Percentiles rank a stretch among this genome's conserved stretches.
These are phyloP conservation scores for Hanseniaspora taiwanica DNA, from an alignment of 805 yeast genomes.

Conservation along the genomic window DNA sequence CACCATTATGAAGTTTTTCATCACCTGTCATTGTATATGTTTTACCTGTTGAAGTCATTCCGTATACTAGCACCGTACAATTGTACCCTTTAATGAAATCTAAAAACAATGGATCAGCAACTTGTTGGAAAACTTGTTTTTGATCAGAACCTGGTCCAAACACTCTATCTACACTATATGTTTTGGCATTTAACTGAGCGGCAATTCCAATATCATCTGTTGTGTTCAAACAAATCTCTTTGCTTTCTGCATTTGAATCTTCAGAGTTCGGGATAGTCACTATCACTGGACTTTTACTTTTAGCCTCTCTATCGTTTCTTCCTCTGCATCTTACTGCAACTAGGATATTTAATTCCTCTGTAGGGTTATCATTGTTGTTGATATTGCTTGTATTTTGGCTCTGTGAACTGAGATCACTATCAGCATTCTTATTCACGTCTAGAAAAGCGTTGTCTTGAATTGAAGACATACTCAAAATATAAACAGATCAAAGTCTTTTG, in stretches of 20 bases:
- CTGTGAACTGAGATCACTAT: no score
- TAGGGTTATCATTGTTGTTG: background rate
- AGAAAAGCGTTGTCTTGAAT: no score
- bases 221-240: constrained; percentile 35
- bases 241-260: constrained; percentile 20
- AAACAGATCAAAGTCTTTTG: no score
- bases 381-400: no score
- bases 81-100: constrained; percentile 69
- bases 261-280: constrained; percentile 35
- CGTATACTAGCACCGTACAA: constrained; percentile 77
- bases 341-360: constrained; percentile 36
- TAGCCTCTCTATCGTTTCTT: constrained; percentile 42
- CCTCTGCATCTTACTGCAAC: constrained; percentile 57
- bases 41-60: constrained; percentile 88
- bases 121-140: constrained; percentile 45
- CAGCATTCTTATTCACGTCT: no score
- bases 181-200: constrained; percentile 34
- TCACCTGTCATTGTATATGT: constrained; percentile 75
- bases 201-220: constrained; percentile 28
- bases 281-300: constrained; percentile 45
- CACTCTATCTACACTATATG: constrained; percentile 65
- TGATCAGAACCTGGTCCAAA: constrained; percentile 79
- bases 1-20: constrained; percentile 22
- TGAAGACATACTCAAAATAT: no score
- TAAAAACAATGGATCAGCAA: constrained; percentile 48